Evolutionary conservation across 306 rosid species (phyloP), one percentile per base, ranked within the genome.

Genomic region (Oxytropis ochrocephala): DNA sequence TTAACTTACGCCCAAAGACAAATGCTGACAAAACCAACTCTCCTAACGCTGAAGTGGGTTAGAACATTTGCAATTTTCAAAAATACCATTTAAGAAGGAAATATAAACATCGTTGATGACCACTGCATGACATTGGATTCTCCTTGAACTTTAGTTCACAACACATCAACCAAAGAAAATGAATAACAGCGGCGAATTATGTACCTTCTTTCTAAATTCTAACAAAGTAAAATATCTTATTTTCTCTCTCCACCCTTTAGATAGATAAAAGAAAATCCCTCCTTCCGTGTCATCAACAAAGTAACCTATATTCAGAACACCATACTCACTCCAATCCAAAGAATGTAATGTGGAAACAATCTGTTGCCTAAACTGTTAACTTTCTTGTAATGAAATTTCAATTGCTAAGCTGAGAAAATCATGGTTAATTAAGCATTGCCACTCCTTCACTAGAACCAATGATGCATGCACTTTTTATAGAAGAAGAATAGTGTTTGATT

Each of bases 241-340:
- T 46, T 64, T 32, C 59, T 33, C 66, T 64, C 21, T 50, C 63
- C 21, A 58, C 63, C 50, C 24, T 14, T 7, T 55, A 8, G 18
- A 11, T 30, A 42, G 6, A 50, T 2, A 47, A 46, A 27, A 11
- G 8, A 21, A 1, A 57, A 52, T 38, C 64, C 67, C 48, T 36
- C 63, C 67, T 41, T 5, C 41, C 7, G 32, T 8, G 19, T 33
- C 35, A n/a, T n/a, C n/a, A n/a, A n/a, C n/a, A n/a, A n/a, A n/a
- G n/a, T n/a, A 68, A 55, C 38, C 75, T n/a, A 75, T 55, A 57
- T 38, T 52, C 41, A 50, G 51, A 63, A 78, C 58, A 64, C 43
- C 67, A 5, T 41, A 44, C 46, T 48, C 57, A 69, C 77, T 84
- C 75, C 78, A 6, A 71, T 82, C 67, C 64, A 4, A 70, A 47